Conservation (phyloP, 345 rosid species). For the Excoecaria cochinchinensis region DNA sequence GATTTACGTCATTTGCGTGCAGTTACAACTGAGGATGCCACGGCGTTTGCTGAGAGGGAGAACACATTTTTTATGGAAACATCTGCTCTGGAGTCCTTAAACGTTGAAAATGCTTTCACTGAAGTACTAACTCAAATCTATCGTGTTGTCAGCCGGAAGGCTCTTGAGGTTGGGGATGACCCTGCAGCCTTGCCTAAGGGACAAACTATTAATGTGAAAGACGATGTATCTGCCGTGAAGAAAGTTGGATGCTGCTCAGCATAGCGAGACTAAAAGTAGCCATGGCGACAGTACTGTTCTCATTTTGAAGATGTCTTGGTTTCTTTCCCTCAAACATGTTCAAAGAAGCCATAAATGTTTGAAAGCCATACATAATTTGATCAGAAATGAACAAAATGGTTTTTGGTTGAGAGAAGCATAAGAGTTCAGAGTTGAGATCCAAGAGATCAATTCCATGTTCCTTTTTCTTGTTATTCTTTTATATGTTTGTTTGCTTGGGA, state of each 20-base stretch:
- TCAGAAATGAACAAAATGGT: slow-evolving; percentile 1
- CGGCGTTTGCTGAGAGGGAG: slow-evolving; percentile 30
- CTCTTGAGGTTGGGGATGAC: slow-evolving; percentile 31
- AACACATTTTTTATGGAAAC: slow-evolving; percentile 30
- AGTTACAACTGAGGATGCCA: slow-evolving; percentile 24
- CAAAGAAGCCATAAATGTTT: neutral
- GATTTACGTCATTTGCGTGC: slow-evolving; percentile 30
- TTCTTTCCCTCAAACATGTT: neutral
- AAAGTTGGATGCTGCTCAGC: slow-evolving; percentile 30
- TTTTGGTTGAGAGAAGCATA: slow-evolving; percentile 9
- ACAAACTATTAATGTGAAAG: slow-evolving; percentile 27
- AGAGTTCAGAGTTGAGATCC: slow-evolving; percentile 14
- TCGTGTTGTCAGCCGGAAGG: slow-evolving; percentile 28
- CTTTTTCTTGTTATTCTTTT: slow-evolving; percentile 17
- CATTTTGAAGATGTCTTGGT: slow-evolving; percentile 7
- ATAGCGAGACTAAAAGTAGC: slow-evolving; percentile 12
- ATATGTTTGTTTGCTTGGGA: slow-evolving; percentile 8
- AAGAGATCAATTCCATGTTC: neutral
- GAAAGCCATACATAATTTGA: neutral
- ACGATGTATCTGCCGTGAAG: slow-evolving; percentile 33
- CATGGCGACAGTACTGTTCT: neutral
- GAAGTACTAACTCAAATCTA: slow-evolving; percentile 30
- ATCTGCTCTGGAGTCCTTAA: slow-evolving; percentile 28
- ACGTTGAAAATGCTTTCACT: slow-evolving; percentile 28
- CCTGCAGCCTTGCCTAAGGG: slow-evolving; percentile 30